Conservation (phyloP, 1,284 basidiomycete species). For the Rugiboletus extremiorientalis region DNA sequence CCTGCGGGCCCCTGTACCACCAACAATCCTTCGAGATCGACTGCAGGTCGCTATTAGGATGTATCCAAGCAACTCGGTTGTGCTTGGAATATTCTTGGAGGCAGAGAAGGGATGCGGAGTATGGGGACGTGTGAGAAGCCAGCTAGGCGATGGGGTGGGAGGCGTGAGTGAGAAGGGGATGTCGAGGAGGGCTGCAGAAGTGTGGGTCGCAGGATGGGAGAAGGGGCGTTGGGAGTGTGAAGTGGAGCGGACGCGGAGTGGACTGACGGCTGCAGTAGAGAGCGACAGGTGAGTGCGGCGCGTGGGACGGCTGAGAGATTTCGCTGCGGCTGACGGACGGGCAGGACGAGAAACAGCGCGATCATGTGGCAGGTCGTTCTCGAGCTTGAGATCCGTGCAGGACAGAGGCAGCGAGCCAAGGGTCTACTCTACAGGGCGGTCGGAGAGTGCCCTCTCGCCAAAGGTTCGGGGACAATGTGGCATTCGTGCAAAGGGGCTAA, state of each 20-base stretch:
- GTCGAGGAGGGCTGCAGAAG: slow-evolving; percentile 58
- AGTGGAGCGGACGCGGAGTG: slow-evolving; percentile 65
- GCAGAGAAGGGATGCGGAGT: slow-evolving; percentile 73
- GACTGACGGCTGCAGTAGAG: slow-evolving; percentile 60
- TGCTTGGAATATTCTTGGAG: slow-evolving; percentile 78
- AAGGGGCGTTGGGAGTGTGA: slow-evolving; percentile 66
- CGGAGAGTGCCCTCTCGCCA: slow-evolving; percentile 76
- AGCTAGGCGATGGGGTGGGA: slow-evolving; percentile 42
- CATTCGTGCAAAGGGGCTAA: slow-evolving; percentile 10
- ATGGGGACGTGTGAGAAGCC: slow-evolving; percentile 64
- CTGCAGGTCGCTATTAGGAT: slow-evolving; percentile 53
- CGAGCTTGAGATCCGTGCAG: slow-evolving; percentile 77
- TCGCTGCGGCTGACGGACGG: slow-evolving; percentile 11
- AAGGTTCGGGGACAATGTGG: slow-evolving; percentile 52
- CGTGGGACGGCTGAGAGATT: neutral
- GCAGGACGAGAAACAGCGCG: slow-evolving; percentile 61
- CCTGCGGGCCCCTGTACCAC: slow-evolving; percentile 59
- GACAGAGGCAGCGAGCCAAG: slow-evolving; percentile 67
- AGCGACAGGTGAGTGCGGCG: slow-evolving; percentile 55
- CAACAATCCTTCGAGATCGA: slow-evolving; percentile 58
- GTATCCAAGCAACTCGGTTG: slow-evolving; percentile 72
- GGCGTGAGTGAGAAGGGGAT: slow-evolving; percentile 52
- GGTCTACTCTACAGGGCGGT: slow-evolving; percentile 79
- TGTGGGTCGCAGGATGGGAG: slow-evolving; percentile 81
- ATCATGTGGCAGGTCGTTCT: slow-evolving; percentile 80